A percentile compares a stretch with the other conserved stretches of the same genome.
Conservation (phyloP, 2,329 filamentous ascomycete genomes). For the Talaromyces sp. region DNA sequence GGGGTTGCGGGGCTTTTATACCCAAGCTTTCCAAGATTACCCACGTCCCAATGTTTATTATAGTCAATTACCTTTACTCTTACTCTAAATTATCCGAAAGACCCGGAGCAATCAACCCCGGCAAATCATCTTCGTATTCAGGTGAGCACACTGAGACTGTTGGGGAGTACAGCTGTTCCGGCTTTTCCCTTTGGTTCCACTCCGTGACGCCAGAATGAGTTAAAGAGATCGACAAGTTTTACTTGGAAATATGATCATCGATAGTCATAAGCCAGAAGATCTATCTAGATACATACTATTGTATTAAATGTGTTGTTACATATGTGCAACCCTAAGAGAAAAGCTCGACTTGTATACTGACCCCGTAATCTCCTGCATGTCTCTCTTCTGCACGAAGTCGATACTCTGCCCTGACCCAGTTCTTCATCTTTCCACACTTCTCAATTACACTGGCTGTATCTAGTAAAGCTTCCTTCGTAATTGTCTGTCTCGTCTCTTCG, state of each 20-base stretch:
- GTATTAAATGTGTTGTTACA: background rate
- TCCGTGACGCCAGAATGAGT: constrained; percentile 5
- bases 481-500: constrained; percentile 35
- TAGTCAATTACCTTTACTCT: background rate
- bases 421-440: constrained; percentile 60
- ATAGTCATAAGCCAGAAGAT: background rate
- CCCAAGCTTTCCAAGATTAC: background rate
- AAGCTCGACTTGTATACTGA: constrained; percentile 37
- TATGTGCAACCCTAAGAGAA: background rate
- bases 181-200: constrained; percentile 6
- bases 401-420: constrained; percentile 42
- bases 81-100: background rate
- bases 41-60: background rate
- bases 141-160: background rate
- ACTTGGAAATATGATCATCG: background rate
- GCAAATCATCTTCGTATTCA: background rate
- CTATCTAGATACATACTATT: too few species aligned
- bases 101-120: constrained; percentile 7
- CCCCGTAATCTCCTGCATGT: constrained; percentile 40
- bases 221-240: background rate
- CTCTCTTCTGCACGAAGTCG: constrained; percentile 9
- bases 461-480: constrained; percentile 34
- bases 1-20: constrained; percentile 20
- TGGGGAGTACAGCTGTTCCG: background rate
- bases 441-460: constrained; percentile 43